Evolutionary conservation across 2,329 filamentous ascomycete genomes (phyloP).

Genomic region (Ciborinia camelliae): DNA sequence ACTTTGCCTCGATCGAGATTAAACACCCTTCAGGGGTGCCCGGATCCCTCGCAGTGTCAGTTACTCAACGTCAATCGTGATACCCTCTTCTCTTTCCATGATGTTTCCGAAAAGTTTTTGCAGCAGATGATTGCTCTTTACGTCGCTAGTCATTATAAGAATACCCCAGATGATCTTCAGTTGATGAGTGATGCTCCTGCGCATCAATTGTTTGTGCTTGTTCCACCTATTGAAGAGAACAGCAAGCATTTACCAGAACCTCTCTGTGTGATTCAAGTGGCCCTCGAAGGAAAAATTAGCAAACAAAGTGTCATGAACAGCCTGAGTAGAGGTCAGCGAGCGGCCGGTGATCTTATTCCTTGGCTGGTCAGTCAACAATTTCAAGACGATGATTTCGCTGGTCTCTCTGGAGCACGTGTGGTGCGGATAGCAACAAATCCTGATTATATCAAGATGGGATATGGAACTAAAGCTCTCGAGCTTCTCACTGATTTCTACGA

Average conservation of each 20-base stretch:
- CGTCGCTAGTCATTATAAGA: slow-evolving; percentile 97
- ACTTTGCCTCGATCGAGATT: slow-evolving; percentile 68
- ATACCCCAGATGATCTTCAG: slow-evolving; percentile 96
- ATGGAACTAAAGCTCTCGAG: slow-evolving; percentile 83
- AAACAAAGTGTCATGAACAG: slow-evolving; percentile 87
- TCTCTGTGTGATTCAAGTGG: slow-evolving; percentile 89
- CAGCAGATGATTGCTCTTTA: slow-evolving; percentile 98
- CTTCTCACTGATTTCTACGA: slow-evolving; percentile 91
- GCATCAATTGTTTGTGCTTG: slow-evolving; percentile 92
- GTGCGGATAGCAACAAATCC: slow-evolving; percentile 96
- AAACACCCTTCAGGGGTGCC: slow-evolving; percentile 57
- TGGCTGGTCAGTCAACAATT: slow-evolving; percentile 98
- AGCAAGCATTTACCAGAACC: slow-evolving; percentile 83
- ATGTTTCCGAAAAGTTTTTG: slow-evolving; percentile 92
- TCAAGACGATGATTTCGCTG: slow-evolving; percentile 94
- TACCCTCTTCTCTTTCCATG: slow-evolving; percentile 96
- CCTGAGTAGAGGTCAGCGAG: slow-evolving; percentile 81
- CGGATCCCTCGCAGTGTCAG: slow-evolving; percentile 87
- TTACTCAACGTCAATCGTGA: slow-evolving; percentile 93
- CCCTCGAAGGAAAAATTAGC: slow-evolving; percentile 92
- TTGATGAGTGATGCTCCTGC: slow-evolving; percentile 97
- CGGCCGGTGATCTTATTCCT: slow-evolving; percentile 89
- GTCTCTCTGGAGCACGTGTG: slow-evolving; percentile 84
- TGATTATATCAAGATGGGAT: slow-evolving; percentile 88
- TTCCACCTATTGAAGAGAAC: slow-evolving; percentile 76